phyloP scores from a whole-genome alignment of 495 filamentous ascomycete species.

The Clohesyomyces aquaticus region DNA sequence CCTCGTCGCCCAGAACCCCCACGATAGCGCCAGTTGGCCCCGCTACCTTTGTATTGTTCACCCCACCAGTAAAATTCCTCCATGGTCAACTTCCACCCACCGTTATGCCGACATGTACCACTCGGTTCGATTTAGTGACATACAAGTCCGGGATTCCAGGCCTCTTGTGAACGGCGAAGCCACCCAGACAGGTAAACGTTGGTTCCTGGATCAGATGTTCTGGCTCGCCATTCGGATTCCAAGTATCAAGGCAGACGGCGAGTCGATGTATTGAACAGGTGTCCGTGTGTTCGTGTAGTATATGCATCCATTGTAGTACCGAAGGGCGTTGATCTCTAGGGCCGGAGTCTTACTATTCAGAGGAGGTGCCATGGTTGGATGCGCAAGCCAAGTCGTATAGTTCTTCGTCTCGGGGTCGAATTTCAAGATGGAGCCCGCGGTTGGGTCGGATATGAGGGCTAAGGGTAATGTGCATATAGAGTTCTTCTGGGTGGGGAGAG shows the following conservation, averaged over 20 bases:
- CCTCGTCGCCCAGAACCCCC: neutral
- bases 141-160: neutral
- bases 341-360: neutral
- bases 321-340: neutral
- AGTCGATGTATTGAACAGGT: neutral
- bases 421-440: neutral
- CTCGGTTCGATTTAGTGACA: neutral
- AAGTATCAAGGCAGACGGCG: neutral
- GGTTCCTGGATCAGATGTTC: neutral
- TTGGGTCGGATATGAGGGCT: neutral
- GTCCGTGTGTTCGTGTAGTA: conserved; percentile 4
- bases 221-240: neutral
- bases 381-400: neutral
- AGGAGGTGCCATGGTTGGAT: neutral
- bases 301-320: neutral
- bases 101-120: neutral
- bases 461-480: neutral
- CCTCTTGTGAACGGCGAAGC: neutral
- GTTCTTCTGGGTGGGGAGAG: neutral
- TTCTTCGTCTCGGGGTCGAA: neutral
- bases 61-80: neutral
- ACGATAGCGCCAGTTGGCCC: neutral
- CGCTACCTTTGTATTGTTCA: neutral
- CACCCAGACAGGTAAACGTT: neutral
- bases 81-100: neutral